These are phyloP conservation scores for Candida wancherniae DNA, from an alignment of 805 yeast species.

Conservation along the genomic window DNA sequence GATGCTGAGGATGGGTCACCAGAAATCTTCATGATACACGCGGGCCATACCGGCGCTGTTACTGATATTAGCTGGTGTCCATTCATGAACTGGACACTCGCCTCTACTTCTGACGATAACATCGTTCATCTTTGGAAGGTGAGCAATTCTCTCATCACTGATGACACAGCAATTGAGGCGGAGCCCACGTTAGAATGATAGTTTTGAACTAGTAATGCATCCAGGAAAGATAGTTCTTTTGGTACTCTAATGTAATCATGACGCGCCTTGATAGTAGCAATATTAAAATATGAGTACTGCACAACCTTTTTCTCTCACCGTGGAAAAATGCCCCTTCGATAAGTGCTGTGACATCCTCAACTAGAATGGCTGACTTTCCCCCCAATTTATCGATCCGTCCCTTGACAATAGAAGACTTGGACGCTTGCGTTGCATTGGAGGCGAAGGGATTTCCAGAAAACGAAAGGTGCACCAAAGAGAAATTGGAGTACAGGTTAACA, in stretches of 20 bases:
- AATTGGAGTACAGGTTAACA: conserved; percentile 60
- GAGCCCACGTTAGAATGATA: conserved; percentile 23
- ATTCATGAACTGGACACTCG: conserved; percentile 70
- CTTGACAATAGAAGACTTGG: conserved; percentile 47
- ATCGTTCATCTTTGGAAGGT: conserved; percentile 59
- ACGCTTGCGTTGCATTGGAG: conserved; percentile 60
- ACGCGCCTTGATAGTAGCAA: too few species aligned
- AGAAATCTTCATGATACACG: conserved; percentile 86
- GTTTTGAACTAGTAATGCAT: background rate
- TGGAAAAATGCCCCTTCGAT: too few species aligned
- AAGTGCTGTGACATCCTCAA: conserved; percentile 1
- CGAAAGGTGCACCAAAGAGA: conserved; percentile 67
- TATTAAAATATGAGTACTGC: too few species aligned
- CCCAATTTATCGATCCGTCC: conserved; percentile 38
- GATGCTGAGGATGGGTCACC: conserved; percentile 91
- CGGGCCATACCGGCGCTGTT: conserved; percentile 79
- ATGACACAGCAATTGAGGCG: conserved; percentile 12
- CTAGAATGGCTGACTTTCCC: conserved; percentile 41
- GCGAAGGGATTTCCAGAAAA: conserved; percentile 59
- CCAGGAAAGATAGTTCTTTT: too few species aligned
- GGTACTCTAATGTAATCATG: too few species aligned
- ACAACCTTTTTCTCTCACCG: too few species aligned
- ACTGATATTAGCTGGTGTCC: conserved; percentile 71
- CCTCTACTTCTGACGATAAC: conserved; percentile 58
- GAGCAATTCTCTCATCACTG: conserved; percentile 25